Percentiles rank a stretch among this genome's conserved stretches.
Evolutionary conservation across 352 stramenopile species (phyloP).

Genomic region (Phytophthora parvispora): DNA sequence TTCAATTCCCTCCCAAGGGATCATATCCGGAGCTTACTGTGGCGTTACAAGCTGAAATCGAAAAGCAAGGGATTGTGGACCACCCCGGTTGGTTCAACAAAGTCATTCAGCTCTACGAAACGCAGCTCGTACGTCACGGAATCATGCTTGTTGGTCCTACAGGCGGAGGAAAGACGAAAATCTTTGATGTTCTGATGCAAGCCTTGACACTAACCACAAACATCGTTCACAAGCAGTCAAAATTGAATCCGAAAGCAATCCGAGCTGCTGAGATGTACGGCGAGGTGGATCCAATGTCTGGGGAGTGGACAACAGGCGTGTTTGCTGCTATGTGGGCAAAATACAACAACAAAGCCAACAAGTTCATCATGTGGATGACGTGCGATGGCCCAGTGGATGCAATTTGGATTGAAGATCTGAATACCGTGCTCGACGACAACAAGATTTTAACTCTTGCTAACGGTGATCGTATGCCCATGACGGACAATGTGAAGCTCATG

Average conservation of each 20-base stretch:
- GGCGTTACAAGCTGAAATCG: constrained; percentile 89
- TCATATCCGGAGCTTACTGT: constrained; percentile 97
- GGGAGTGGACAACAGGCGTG: constrained; percentile 98
- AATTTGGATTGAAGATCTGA: constrained; percentile 99
- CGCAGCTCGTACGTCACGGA: constrained; percentile 97
- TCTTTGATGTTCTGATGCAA: constrained; percentile 96
- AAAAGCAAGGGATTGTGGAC: constrained; percentile 93
- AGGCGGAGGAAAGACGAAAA: constrained; percentile 98
- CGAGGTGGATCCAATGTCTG: constrained; percentile 96
- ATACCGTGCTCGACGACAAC: constrained; percentile 99
- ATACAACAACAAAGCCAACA: constrained; percentile 98
- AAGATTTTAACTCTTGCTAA: constrained; percentile 98
- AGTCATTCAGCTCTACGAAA: constrained; percentile 99
- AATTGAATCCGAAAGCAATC: constrained; percentile 99
- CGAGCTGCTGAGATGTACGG: constrained; percentile 98
- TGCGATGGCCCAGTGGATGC: constrained; percentile 98
- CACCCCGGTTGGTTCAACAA: constrained; percentile 95
- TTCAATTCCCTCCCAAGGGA: constrained; percentile 91
- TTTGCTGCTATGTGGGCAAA: constrained; percentile 99
- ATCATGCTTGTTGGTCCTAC: constrained; percentile 99
- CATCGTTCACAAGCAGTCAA: constrained; percentile 96
- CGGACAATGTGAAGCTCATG: constrained; percentile 98
- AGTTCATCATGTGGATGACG: constrained; percentile 99
- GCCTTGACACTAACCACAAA: constrained; percentile 94
- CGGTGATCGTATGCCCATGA: constrained; percentile 98